Evolutionary conservation across 2,329 filamentous ascomycete species (phyloP).

Genomic region (Colletotrichum lupini): DNA sequence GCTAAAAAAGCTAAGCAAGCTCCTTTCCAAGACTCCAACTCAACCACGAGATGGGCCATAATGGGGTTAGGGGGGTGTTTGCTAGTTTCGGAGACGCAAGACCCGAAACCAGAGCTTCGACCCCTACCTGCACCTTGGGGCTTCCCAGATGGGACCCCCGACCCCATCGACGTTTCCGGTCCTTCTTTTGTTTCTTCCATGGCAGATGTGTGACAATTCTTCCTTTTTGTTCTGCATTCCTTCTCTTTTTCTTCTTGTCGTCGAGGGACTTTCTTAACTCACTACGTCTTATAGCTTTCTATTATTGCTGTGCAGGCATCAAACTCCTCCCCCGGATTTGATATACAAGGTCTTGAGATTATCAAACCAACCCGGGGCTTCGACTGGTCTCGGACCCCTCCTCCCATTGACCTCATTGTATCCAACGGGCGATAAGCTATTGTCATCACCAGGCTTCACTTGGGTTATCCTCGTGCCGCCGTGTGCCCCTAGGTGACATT

Average conservation of each 20-base stretch:
- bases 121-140: background rate
- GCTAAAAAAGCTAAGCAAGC: background rate
- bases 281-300: background rate
- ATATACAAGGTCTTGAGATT: background rate
- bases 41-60: background rate
- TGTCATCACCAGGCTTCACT: background rate
- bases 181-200: conserved; percentile 29
- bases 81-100: conserved; percentile 30
- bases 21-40: background rate
- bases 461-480: background rate
- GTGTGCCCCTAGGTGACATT: background rate
- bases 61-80: conserved; percentile 10
- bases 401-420: background rate
- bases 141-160: conserved; percentile 5
- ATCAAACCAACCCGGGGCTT: background rate
- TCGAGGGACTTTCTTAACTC: background rate
- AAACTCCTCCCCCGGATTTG: background rate
- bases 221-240: background rate
- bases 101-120: conserved; percentile 31
- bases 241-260: background rate
- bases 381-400: background rate
- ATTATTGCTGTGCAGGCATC: background rate
- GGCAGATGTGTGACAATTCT: background rate
- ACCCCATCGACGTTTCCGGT: conserved; percentile 17
- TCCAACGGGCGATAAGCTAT: background rate